Base-by-base conservation (phyloP, 83 land plant genomes). In the Isoetes engelmannii region DNA sequence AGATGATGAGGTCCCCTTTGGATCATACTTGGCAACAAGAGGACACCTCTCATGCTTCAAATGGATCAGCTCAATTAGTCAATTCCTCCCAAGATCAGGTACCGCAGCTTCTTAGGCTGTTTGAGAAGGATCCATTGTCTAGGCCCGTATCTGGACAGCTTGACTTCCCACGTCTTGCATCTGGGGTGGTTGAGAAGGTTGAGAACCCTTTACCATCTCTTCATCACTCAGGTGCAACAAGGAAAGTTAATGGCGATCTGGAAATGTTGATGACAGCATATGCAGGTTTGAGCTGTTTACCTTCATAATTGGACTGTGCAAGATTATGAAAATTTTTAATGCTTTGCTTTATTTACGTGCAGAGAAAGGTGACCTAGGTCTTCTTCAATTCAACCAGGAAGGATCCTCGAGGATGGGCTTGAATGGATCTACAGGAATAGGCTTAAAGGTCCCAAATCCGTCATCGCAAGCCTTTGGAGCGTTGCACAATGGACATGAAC, bases 51-150 rank as follows among this genome's bases (percentile, higher is more conserved):
- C 44, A 69, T 55, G 45, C 8, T 13, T 18, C 41, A 15, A 45
- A 46, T 63, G 73, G 68, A 45, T 50, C 79, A 51, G 45, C 70
- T 7, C 66, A 66, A 54, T 7, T 70, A 28, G 48, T 41, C 53
- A 63, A 46, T 18, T 65, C 79, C 62, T 84, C 82, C 15, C 72
- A 73, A 69, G 92, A 84, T 17, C 83, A 79, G 63, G 83, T 88
- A 45, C 85, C 81, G 20, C 97, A 88, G 4, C 83, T 87, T 18
- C 78, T 88, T 44, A 92, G 90, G 68, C 76, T 89, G 68, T 61
- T 92, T 67, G 99, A 91, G 19, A 92, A 92, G 65, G 92, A 95
- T 60, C 87, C 89, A 10, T 82, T 87, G 57, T 84, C 94, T 65
- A 81, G 84, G 74, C 84, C 83, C 73, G 80, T 81, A 21, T 85